Evolutionary conservation across 2,329 filamentous ascomycete species (phyloP), one percentile per base, ranked within the genome.

Genomic region (Sphaerostilbella broomeana): DNA sequence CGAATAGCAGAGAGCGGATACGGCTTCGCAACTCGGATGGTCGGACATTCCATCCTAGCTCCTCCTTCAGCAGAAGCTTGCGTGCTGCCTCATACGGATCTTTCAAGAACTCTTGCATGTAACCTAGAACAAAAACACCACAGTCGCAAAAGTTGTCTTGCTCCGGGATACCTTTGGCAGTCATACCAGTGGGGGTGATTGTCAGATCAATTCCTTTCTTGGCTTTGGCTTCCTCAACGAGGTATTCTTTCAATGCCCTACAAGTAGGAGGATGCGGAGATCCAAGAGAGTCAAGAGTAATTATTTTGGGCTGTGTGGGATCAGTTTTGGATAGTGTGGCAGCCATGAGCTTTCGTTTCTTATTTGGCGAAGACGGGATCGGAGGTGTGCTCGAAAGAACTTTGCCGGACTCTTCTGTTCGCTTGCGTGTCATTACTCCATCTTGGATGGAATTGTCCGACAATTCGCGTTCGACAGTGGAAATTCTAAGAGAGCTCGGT

Each of bases 91-190:
- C 59, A 46, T 86, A 77, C 0, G 90, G 90, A 43, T 86, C 65
- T 37, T 77, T 70, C 12, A 94, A 72, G 47, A 98, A 95, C 47
- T 84, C 79, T 48, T 87, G 76, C 38, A 94, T 70, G 53, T 97
- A 98, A 3, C 81, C 84, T 4, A 95, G 67, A 3, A 97, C 67
- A 51, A 84, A 98, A 0, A 95, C 67, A 7, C 92, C 92, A 53
- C 92, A 98, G 57, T 98, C 92, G 45, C 77, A 89, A 50, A 74
- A 84, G 55, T 98, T 97, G 34, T 77, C 64, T 59, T 98, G 92
- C 45, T 75, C 65, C 0, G 92, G 90, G 11, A 95, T 81, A 6
- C 73, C 70, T 44, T 76, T 83, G 4, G 85, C 86, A 26, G 79
- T 87, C 68, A 85, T 79, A 4, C 69, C 69, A 20, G 66, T 52